Conservation (phyloP, 208 protist genomes). For the Leptomonas seymouri region DNA sequence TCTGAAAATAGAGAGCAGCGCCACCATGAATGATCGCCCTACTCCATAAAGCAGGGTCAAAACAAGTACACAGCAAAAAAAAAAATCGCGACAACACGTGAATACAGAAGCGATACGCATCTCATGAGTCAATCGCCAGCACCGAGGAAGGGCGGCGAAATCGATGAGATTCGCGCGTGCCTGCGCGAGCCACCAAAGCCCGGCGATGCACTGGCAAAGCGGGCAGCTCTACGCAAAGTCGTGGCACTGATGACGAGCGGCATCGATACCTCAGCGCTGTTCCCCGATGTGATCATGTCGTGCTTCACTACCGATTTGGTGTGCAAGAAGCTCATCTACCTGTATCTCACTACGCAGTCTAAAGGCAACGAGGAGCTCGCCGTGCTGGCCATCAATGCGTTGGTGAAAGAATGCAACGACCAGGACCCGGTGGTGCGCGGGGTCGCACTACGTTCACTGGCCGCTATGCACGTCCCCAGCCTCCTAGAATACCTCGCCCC, state of each 20-base stretch:
- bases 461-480: conserved; percentile 75
- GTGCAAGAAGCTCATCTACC: conserved; percentile 98
- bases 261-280: conserved; percentile 94
- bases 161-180: conserved; percentile 43
- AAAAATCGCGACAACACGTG: no score
- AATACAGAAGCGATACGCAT: not conserved
- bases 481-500: conserved; percentile 85
- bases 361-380: conserved; percentile 90
- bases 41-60: no score
- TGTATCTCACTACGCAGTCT: conserved; percentile 95
- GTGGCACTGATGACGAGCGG: conserved; percentile 97
- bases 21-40: no score
- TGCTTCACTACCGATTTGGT: conserved; percentile 93
- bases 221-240: conserved; percentile 88
- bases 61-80: no score
- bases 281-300: conserved; percentile 93
- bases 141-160: conserved; percentile 35
- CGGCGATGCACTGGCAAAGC: conserved; percentile 49
- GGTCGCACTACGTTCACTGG: conserved; percentile 94
- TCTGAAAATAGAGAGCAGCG: no score
- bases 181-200: conserved; percentile 50
- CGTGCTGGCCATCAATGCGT: conserved; percentile 96
- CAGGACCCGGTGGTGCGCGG: conserved; percentile 95
- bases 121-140: conserved; percentile 12
- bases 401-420: conserved; percentile 94